Evolutionary conservation across 176 grass and related monocot genomes (phyloP).

Genomic region (Musa itinerans): DNA sequence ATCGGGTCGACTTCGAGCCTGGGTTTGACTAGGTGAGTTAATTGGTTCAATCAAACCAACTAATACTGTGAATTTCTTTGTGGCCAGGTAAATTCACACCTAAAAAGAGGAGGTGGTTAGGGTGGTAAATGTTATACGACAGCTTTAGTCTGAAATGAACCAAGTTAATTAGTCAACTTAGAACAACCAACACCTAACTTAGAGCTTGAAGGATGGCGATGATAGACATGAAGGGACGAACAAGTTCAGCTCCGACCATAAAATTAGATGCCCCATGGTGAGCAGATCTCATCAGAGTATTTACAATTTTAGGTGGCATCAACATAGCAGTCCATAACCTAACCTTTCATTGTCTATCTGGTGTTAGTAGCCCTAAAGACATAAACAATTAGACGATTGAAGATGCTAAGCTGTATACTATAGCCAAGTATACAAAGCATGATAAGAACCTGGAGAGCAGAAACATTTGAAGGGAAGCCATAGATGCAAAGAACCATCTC

Average conservation of each 20-base stretch:
- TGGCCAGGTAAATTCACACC: no score
- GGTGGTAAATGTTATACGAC: no score
- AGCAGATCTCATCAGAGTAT: neutral
- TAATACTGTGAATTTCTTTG: no score
- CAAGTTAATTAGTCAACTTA: no score
- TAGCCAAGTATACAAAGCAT: neutral
- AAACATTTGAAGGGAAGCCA: constrained; percentile 76
- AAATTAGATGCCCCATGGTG: neutral
- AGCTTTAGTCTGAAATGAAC: no score
- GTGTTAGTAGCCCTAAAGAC: neutral
- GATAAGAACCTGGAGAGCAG: constrained; percentile 62
- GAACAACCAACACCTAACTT: neutral
- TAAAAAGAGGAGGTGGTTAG: no score
- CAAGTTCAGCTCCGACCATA: neutral
- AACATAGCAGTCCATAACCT: neutral
- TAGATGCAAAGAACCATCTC: constrained; percentile 96
- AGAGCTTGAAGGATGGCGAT: no score
- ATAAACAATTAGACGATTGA: neutral
- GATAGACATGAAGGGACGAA: no score
- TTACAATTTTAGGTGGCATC: neutral
- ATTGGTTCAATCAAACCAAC: no score
- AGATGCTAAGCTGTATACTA: neutral
- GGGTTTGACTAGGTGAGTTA: no score
- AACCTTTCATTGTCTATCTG: neutral
- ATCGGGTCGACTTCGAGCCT: no score